Conservation (phyloP, 352 stramenopile species). For the Phytophthora boehmeriae region DNA sequence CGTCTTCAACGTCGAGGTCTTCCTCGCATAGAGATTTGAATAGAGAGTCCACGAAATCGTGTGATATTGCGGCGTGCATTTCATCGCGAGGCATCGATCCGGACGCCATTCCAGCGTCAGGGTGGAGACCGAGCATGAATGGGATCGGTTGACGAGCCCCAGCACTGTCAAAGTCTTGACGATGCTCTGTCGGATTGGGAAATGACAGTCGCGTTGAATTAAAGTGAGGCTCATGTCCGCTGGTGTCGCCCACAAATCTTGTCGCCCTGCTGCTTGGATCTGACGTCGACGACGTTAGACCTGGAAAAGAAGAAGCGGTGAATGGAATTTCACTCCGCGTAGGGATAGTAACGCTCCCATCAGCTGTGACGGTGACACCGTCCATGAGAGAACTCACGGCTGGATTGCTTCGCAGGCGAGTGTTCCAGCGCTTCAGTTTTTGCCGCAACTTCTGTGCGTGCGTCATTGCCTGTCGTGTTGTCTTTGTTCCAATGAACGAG, state of each 20-base stretch:
- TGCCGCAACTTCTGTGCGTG: constrained; percentile 64
- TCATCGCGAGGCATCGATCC: neutral
- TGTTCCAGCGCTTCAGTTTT: constrained; percentile 50
- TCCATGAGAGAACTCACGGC: constrained; percentile 33
- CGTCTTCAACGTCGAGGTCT: constrained; percentile 15
- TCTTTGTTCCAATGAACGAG: constrained; percentile 56
- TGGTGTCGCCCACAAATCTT: constrained; percentile 8
- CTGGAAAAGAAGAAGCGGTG: neutral
- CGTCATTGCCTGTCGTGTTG: constrained; percentile 61
- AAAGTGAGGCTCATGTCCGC: constrained; percentile 4
- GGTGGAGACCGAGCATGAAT: constrained; percentile 3
- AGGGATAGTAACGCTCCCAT: constrained; percentile 10
- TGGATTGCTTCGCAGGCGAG: constrained; percentile 34
- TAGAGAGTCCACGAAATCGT: constrained; percentile 22
- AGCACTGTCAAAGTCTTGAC: neutral
- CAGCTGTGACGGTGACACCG: constrained; percentile 12
- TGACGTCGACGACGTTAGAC: neutral
- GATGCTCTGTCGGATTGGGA: neutral
- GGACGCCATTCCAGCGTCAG: neutral
- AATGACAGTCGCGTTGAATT: neutral
- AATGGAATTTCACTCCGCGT: neutral
- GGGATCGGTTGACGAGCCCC: neutral
- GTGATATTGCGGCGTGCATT: constrained; percentile 8
- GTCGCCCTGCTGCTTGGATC: neutral
- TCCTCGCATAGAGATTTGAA: constrained; percentile 12